phyloP scores from a whole-genome alignment of 129 eudicot genomes.

The Solidago caesia region DNA sequence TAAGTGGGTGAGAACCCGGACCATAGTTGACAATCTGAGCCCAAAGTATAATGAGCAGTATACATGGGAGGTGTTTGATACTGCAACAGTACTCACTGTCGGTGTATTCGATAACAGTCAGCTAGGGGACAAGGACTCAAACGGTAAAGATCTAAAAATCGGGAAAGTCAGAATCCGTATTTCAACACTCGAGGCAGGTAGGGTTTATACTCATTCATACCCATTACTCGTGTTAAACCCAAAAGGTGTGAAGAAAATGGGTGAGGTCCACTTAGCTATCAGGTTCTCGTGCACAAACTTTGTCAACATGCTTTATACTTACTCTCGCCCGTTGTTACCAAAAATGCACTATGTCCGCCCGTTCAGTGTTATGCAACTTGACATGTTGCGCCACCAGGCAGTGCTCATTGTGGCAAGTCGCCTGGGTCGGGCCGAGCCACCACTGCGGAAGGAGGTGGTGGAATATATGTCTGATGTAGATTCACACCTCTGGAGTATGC shows the following conservation, averaged over 20 bases:
- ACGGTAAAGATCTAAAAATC: slow-evolving; percentile 61
- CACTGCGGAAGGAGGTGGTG: slow-evolving; percentile 83
- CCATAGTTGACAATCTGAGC: slow-evolving; percentile 69
- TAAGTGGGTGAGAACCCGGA: slow-evolving; percentile 91
- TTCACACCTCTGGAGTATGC: slow-evolving; percentile 95
- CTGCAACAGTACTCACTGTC: slow-evolving; percentile 86
- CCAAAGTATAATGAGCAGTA: slow-evolving; percentile 96
- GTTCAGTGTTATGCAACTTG: slow-evolving; percentile 82
- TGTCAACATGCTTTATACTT: slow-evolving; percentile 79
- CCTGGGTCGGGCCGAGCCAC: slow-evolving; percentile 93
- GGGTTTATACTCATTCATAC: slow-evolving; percentile 92
- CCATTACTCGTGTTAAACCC: slow-evolving; percentile 88
- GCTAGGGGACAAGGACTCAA: slow-evolving; percentile 65
- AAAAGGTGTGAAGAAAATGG: slow-evolving; percentile 93
- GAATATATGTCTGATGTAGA: slow-evolving; percentile 98
- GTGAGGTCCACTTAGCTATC: slow-evolving; percentile 87
- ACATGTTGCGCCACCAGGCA: slow-evolving; percentile 94
- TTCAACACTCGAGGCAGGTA: slow-evolving; percentile 88
- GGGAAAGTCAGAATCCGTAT: slow-evolving; percentile 92
- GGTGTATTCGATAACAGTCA: slow-evolving; percentile 92
- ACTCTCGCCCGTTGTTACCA: slow-evolving; percentile 74
- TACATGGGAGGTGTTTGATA: slow-evolving; percentile 95
- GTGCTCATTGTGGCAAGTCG: slow-evolving; percentile 77
- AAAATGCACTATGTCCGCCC: slow-evolving; percentile 94
- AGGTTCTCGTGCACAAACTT: slow-evolving; percentile 88